Conservation (phyloP, 1,284 basidiomycete species). For the Trichosporon sp. region DNA sequence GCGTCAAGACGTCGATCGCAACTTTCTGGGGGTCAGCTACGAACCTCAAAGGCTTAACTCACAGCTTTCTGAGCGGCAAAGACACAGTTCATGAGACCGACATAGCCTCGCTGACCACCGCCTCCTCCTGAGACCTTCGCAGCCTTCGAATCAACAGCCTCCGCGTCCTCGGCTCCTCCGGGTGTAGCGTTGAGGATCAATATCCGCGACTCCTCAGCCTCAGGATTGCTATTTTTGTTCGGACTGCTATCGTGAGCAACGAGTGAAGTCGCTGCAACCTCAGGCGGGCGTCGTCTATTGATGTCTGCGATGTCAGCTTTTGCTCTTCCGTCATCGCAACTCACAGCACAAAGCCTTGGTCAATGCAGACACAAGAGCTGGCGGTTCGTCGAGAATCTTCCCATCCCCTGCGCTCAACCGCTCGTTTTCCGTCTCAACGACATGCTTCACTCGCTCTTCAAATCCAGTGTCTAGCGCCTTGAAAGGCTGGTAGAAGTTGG, state of each 20-base stretch:
- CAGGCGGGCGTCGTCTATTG: slow-evolving; percentile 61
- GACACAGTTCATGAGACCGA: slow-evolving; percentile 98
- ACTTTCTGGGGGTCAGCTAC: slow-evolving; percentile 62
- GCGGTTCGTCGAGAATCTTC: slow-evolving; percentile 54
- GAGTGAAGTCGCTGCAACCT: slow-evolving; percentile 33
- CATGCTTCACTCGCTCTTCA: slow-evolving; percentile 60
- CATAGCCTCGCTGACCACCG: slow-evolving; percentile 49
- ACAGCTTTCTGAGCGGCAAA: slow-evolving; percentile 97
- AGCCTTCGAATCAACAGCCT: slow-evolving; percentile 49
- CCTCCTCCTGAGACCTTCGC: slow-evolving; percentile 16
- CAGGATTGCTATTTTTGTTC: slow-evolving; percentile 18
- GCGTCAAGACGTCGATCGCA: slow-evolving; percentile 90
- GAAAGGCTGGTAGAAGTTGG: slow-evolving; percentile 80
- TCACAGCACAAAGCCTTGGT: slow-evolving; percentile 84
- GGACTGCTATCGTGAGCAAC: slow-evolving; percentile 11
- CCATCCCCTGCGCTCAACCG: slow-evolving; percentile 51
- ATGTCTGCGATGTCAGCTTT: slow-evolving; percentile 58
- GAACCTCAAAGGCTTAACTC: slow-evolving; percentile 26
- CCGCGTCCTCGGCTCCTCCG: slow-evolving; percentile 20
- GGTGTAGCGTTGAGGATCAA: slow-evolving; percentile 88
- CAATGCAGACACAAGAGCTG: slow-evolving; percentile 75
- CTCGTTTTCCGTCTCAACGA: slow-evolving; percentile 60
- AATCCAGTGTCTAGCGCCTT: slow-evolving; percentile 56
- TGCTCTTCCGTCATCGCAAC: slow-evolving; percentile 32
- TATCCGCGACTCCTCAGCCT: slow-evolving; percentile 67